Conservation (phyloP, 208 protist species). For the Polymyxa betae region DNA sequence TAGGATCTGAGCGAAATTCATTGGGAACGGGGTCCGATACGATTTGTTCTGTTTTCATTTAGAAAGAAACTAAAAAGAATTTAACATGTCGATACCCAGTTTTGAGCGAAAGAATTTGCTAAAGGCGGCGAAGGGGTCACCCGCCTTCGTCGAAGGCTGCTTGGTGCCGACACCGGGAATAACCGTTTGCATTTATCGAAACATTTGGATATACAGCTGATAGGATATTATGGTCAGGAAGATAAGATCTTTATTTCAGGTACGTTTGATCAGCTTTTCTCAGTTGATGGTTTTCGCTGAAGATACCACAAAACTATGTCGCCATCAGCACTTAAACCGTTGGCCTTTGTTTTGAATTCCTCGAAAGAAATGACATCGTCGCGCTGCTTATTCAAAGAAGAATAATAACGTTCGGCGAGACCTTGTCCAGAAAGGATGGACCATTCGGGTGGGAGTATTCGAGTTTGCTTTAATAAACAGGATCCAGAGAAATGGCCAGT, state of each 20-base stretch:
- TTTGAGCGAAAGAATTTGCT: background rate
- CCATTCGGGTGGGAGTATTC: conserved; percentile 5
- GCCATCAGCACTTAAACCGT: background rate
- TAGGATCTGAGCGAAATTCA: too few species aligned
- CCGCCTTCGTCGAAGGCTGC: too few species aligned
- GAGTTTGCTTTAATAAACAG: background rate
- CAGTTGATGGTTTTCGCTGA: background rate
- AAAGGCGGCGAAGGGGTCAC: background rate
- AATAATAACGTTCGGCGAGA: conserved; percentile 1
- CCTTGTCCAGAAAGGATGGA: conserved; percentile 5
- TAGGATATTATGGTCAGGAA: too few species aligned
- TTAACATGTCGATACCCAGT: background rate
- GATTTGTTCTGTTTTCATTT: background rate
- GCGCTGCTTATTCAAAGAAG: background rate
- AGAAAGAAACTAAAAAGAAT: background rate
- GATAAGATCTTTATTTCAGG: too few species aligned
- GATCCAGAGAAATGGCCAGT: background rate
- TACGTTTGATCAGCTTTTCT: background rate
- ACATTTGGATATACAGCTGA: too few species aligned
- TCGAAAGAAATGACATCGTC: background rate
- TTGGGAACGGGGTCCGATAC: too few species aligned
- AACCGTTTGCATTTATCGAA: too few species aligned
- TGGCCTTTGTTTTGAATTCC: conserved; percentile 10
- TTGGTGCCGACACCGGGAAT: too few species aligned
- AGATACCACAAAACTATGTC: conserved; percentile 22